Base-by-base conservation (phyloP, 2,329 filamentous ascomycete species). In the Cladosporium austrohemisphaericum region DNA sequence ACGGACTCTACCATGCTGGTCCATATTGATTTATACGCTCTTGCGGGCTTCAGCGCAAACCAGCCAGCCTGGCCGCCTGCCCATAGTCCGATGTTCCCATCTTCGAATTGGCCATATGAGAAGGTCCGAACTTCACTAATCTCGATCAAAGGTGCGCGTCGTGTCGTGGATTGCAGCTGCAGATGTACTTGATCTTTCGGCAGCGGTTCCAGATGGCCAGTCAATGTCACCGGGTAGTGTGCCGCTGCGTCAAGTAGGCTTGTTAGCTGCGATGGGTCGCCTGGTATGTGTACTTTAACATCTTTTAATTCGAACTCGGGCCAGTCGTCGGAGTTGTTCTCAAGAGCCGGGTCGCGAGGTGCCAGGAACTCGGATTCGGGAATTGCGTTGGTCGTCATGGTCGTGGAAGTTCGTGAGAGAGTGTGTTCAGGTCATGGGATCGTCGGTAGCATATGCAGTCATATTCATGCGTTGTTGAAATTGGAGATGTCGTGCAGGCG, bases 1-100 rank as follows among this genome's bases (percentile, higher is more conserved):
- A 86, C 77, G 1, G 80, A 83, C 61, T 85, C 76, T 44, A 77
- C 73, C 74, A 86, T 85, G 40, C 75, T 71, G 23, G 76, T 67
- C 64, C 78, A 83, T 22, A 80, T 79, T 5, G 67, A 58, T 43
- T 69, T 67, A 63, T 87, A 90, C 2, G 68, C 64, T 8, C 70
- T 60, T n/a, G 77, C 71, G 1, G 86, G 84, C 25, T 71, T 71
- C 33, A 89, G 75, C 60, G 84, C 78, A 61, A 81, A 88, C 83
- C 84, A 88, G 36, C 84, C 85, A 10, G 81, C 77, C 47, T 72
- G 65, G 29, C 82, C 82, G 23, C 75, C 72, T 1, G 84, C 81
- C 85, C 85, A 89, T 23, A 86, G 70, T n/a, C 78, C 72, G 3
- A 79, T 73, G 14, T 73, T 71, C 0, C 74, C 75, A 43, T 78